These are phyloP conservation scores for Conticribra weissflogii DNA, from an alignment of 108 stramenopile species.

Conservation along the genomic window DNA sequence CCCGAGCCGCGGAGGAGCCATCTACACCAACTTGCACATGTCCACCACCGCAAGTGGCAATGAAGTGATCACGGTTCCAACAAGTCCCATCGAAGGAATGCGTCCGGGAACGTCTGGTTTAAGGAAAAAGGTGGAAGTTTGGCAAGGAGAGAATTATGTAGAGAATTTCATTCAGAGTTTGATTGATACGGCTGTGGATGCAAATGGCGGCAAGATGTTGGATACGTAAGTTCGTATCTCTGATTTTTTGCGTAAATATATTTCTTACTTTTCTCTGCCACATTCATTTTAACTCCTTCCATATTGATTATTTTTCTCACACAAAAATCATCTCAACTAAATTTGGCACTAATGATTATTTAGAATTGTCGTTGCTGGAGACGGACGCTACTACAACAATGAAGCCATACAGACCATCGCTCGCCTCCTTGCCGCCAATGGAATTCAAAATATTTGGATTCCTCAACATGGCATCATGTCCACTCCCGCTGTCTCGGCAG, in stretches of 20 bases:
- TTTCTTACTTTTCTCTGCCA: too few species aligned
- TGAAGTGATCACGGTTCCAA: conserved; percentile 34
- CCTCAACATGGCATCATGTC: conserved; percentile 94
- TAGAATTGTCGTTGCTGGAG: conserved; percentile 86
- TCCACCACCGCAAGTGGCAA: background rate
- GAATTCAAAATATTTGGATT: conserved; percentile 88
- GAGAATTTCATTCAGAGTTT: conserved; percentile 98
- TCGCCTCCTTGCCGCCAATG: conserved; percentile 90
- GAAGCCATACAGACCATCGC: conserved; percentile 95
- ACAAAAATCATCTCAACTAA: too few species aligned
- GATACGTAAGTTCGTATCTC: conserved; percentile 72
- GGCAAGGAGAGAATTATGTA: conserved; percentile 88
- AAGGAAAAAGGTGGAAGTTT: conserved; percentile 93
- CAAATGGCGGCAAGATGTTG: conserved; percentile 78
- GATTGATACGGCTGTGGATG: conserved; percentile 80
- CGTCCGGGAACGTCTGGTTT: conserved; percentile 96
- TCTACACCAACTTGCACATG: conserved; percentile 3
- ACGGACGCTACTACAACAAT: conserved; percentile 93
- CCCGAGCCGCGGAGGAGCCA: conserved; percentile 12
- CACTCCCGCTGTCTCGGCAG: conserved; percentile 92
- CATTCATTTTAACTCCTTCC: too few species aligned
- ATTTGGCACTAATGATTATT: too few species aligned
- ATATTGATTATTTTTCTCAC: too few species aligned
- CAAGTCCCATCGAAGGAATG: conserved; percentile 84
- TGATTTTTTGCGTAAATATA: background rate